Percentiles rank a stretch among this genome's conserved stretches.
Conservation (phyloP, 2,329 filamentous ascomycete species). For the Colletotrichum coccodes region DNA sequence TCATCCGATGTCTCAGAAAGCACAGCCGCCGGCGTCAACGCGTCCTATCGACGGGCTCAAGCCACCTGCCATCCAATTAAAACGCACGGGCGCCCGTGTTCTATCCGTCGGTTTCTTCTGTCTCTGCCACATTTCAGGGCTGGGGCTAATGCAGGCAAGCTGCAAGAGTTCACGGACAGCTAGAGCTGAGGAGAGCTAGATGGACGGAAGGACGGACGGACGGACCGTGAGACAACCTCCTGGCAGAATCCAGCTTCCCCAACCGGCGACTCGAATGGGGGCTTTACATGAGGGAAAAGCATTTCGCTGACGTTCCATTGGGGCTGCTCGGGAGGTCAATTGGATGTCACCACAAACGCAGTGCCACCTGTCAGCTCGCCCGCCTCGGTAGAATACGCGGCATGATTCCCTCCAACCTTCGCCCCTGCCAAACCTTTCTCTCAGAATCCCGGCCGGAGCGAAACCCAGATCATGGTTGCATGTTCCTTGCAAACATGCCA, state of each 20-base stretch:
- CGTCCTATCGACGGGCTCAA: not conserved
- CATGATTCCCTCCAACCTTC: no score
- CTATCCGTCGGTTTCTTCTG: not conserved
- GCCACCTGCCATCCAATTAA: slow-evolving; percentile 30
- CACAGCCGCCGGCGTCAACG: slow-evolving; percentile 17
- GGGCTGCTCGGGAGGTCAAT: slow-evolving; percentile 2
- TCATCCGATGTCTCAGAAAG: slow-evolving; percentile 2
- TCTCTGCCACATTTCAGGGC: not conserved
- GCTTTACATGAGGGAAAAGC: not conserved
- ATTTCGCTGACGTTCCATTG: slow-evolving; percentile 7
- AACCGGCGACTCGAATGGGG: not conserved
- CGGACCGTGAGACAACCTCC: not conserved
- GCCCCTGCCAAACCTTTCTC: not conserved
- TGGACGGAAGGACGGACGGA: not conserved
- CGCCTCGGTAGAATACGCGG: not conserved
- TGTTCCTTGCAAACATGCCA: slow-evolving; percentile 21
- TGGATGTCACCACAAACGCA: slow-evolving; percentile 12
- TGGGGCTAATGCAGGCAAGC: slow-evolving; percentile 5
- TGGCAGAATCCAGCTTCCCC: not conserved
- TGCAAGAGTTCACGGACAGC: slow-evolving; percentile 1
- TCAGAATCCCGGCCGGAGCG: not conserved
- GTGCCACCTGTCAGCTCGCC: not conserved
- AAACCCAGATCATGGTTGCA: slow-evolving; percentile 12
- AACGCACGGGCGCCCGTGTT: slow-evolving; percentile 14
- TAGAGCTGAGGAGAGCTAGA: not conserved